These are phyloP conservation scores for Chrysanthemum lavandulifolium DNA, from an alignment of 129 eudicot species.

Conservation along the genomic window DNA sequence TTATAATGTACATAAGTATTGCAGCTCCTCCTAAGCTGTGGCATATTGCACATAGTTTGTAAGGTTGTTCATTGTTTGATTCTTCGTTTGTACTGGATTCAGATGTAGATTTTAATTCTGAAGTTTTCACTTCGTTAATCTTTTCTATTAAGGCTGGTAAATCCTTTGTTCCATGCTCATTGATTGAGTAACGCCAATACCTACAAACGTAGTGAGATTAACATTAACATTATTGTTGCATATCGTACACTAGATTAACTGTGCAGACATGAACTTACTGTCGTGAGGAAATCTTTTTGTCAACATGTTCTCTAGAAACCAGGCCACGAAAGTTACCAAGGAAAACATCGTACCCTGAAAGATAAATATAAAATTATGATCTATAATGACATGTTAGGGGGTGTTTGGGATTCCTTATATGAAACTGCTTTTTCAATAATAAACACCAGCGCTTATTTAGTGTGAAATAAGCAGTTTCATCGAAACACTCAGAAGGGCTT, in stretches of 20 bases:
- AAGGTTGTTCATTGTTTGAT: slow-evolving; percentile 56
- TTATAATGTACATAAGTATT: slow-evolving; percentile 67
- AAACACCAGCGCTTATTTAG: too few species aligned
- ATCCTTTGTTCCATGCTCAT: slow-evolving; percentile 87
- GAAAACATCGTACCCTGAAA: slow-evolving; percentile 85
- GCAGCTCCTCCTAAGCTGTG: slow-evolving; percentile 98
- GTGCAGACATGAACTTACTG: slow-evolving; percentile 54
- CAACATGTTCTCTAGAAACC: slow-evolving; percentile 85
- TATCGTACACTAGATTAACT: too few species aligned
- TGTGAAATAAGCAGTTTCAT: too few species aligned
- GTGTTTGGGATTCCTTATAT: too few species aligned
- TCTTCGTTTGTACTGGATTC: slow-evolving; percentile 32
- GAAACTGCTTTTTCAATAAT: too few species aligned
- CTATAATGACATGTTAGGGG: not conserved
- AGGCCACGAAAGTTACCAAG: slow-evolving; percentile 92
- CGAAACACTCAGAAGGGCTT: too few species aligned
- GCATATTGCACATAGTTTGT: slow-evolving; percentile 67
- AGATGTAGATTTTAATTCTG: slow-evolving; percentile 46
- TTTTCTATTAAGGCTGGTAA: slow-evolving; percentile 86
- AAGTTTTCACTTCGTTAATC: slow-evolving; percentile 68
- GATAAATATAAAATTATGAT: slow-evolving; percentile 7
- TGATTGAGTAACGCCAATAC: slow-evolving; percentile 88
- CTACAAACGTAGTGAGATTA: slow-evolving; percentile 25
- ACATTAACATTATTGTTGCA: not conserved
- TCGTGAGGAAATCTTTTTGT: slow-evolving; percentile 72